These are phyloP conservation scores for Chloranthus sessilifolius DNA, from an alignment of 164 flowering plant genomes.

Conservation along the genomic window DNA sequence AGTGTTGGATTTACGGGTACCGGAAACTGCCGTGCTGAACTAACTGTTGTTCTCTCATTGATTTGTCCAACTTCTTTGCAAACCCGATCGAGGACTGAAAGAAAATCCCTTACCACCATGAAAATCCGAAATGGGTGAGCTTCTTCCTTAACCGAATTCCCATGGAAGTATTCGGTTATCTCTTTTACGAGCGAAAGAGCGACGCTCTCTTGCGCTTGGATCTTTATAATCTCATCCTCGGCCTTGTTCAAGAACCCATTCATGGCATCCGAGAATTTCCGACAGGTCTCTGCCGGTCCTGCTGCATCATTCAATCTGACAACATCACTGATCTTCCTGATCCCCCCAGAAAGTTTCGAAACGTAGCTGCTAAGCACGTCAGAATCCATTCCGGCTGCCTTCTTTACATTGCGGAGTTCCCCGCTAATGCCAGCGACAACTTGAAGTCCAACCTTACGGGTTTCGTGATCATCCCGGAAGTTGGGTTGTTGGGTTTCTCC, in stretches of 20 bases:
- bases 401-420: constrained; percentile 72
- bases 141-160: constrained; percentile 79
- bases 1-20: constrained; percentile 55
- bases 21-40: constrained; percentile 57
- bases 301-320: constrained; percentile 29
- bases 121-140: constrained; percentile 81
- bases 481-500: constrained; percentile 17
- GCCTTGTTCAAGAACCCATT: constrained; percentile 48
- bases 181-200: constrained; percentile 73
- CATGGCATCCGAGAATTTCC: constrained; percentile 48
- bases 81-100: constrained; percentile 54
- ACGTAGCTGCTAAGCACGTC: constrained; percentile 65
- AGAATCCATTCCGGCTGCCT: constrained; percentile 85
- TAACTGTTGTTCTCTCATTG: constrained; percentile 58
- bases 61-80: constrained; percentile 75
- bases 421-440: constrained; percentile 66
- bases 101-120: constrained; percentile 74
- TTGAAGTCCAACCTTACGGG: constrained; percentile 67
- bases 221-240: constrained; percentile 49
- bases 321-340: constrained; percentile 38
- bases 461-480: constrained; percentile 47
- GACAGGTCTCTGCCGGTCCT: constrained; percentile 13
- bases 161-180: constrained; percentile 83
- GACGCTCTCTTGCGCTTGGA: constrained; percentile 62
- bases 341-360: constrained; percentile 48